Conservation (phyloP, 495 filamentous ascomycete species). For the Aspergillus nidulans region DNA sequence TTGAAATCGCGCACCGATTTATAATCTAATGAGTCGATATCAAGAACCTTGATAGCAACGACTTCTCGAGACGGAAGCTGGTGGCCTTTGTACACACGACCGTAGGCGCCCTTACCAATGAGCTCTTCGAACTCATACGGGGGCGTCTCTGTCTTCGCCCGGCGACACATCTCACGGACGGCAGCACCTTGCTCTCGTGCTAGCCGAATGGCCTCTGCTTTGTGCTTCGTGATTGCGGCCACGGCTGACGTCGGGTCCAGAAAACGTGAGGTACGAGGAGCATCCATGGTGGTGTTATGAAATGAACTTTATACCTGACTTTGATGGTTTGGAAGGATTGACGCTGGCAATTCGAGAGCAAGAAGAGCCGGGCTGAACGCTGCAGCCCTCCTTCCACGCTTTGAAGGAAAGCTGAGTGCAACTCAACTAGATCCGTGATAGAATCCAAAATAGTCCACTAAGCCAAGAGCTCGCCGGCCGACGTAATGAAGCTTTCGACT, state of each 20-base stretch:
- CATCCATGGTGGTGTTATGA: constrained; percentile 14
- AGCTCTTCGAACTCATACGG: constrained; percentile 81
- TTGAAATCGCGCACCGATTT: constrained; percentile 60
- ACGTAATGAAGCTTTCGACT: neutral
- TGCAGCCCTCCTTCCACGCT: neutral
- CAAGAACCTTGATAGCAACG: constrained; percentile 92
- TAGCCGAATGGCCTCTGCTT: constrained; percentile 44
- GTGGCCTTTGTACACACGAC: constrained; percentile 82
- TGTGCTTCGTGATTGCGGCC: constrained; percentile 47
- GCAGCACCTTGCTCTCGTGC: constrained; percentile 46
- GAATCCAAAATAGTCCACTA: neutral
- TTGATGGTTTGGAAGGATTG: too few species aligned
- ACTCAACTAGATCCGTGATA: neutral
- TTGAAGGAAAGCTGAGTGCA: too few species aligned
- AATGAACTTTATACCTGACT: too few species aligned
- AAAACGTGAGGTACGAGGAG: constrained; percentile 29
- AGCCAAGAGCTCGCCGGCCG: neutral
- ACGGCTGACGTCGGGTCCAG: constrained; percentile 44
- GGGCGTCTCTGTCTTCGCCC: constrained; percentile 43
- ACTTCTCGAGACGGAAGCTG: constrained; percentile 55
- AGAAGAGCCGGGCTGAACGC: too few species aligned
- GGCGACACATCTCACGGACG: constrained; percentile 45
- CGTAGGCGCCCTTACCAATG: constrained; percentile 94
- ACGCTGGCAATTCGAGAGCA: too few species aligned
- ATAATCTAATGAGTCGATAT: constrained; percentile 85